Conservation (phyloP, 177 flowering plant species). For the Vitis hybrid region DNA sequence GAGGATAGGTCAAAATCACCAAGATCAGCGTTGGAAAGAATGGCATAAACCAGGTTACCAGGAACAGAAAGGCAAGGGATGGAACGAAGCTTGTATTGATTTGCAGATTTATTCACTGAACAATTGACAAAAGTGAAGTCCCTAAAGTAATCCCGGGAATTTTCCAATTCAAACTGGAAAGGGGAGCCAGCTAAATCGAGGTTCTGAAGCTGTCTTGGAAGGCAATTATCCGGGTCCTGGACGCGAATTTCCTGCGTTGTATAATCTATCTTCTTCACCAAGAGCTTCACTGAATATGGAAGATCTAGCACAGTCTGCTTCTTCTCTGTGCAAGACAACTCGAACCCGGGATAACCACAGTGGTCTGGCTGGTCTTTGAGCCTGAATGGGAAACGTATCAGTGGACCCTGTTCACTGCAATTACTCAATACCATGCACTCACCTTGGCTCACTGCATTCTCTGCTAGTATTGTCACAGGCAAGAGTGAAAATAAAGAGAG, state of each 20-base stretch:
- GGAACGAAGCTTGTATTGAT: neutral
- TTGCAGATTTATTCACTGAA: constrained; percentile 13
- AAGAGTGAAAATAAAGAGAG: neutral
- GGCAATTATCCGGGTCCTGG: constrained; percentile 34
- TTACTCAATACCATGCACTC: neutral
- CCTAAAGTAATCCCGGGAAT: neutral
- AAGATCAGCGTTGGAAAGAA: too few species aligned
- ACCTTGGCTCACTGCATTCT: neutral
- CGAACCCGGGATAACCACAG: constrained; percentile 31
- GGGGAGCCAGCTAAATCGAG: constrained; percentile 1
- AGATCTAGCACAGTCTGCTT: constrained; percentile 23
- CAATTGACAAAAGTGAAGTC: constrained; percentile 13
- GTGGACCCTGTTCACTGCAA: neutral
- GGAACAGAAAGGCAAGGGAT: too few species aligned
- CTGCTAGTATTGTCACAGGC: neutral
- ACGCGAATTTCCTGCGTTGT: constrained; percentile 12
- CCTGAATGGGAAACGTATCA: constrained; percentile 15
- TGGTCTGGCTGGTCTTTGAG: neutral
- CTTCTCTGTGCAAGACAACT: constrained; percentile 24
- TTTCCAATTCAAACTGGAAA: neutral
- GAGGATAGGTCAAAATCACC: too few species aligned
- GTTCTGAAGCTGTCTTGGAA: constrained; percentile 8
- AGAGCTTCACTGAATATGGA: constrained; percentile 22
- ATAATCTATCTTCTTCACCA: constrained; percentile 34
- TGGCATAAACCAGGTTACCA: too few species aligned